A percentile compares a stretch with the other conserved stretches of the same genome.
phyloP scores from a whole-genome alignment of 1,139 yeast species.

The Candida neerlandica region DNA sequence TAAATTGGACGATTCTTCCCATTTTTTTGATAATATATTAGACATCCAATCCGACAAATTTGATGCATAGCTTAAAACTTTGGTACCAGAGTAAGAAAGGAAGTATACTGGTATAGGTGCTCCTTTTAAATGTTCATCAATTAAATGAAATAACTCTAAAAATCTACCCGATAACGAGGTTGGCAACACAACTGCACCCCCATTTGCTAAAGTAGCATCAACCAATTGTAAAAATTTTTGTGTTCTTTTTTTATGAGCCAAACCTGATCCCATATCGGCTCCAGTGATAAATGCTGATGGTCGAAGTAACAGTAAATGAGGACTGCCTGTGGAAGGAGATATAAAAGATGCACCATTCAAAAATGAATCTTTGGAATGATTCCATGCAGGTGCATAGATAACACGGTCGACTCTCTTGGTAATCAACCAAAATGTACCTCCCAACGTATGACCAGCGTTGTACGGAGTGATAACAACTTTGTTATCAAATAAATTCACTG shows the following conservation, averaged over 20 bases:
- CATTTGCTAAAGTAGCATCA: constrained; percentile 63
- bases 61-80: constrained; percentile 79
- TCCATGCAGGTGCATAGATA: constrained; percentile 92
- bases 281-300: constrained; percentile 88
- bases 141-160: constrained; percentile 72
- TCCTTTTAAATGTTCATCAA: constrained; percentile 61
- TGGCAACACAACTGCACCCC: constrained; percentile 82
- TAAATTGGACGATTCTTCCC: constrained; percentile 53
- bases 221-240: constrained; percentile 67
- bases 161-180: constrained; percentile 83
- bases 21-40: constrained; percentile 70
- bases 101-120: constrained; percentile 72
- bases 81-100: constrained; percentile 76
- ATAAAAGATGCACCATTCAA: constrained; percentile 78
- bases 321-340: constrained; percentile 45
- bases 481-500: constrained; percentile 65
- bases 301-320: constrained; percentile 65
- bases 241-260: constrained; percentile 65
- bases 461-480: constrained; percentile 71
- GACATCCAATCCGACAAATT: constrained; percentile 97
- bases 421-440: constrained; percentile 88
- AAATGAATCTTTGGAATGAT: constrained; percentile 87
- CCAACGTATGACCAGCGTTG: constrained; percentile 91
- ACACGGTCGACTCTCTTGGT: constrained; percentile 75
- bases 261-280: constrained; percentile 66